Percentiles rank a stretch among this genome's conserved stretches.
Evolutionary conservation across 805 yeast genomes (phyloP).

Genomic region (Metschnikowia chrysomelidarum): DNA sequence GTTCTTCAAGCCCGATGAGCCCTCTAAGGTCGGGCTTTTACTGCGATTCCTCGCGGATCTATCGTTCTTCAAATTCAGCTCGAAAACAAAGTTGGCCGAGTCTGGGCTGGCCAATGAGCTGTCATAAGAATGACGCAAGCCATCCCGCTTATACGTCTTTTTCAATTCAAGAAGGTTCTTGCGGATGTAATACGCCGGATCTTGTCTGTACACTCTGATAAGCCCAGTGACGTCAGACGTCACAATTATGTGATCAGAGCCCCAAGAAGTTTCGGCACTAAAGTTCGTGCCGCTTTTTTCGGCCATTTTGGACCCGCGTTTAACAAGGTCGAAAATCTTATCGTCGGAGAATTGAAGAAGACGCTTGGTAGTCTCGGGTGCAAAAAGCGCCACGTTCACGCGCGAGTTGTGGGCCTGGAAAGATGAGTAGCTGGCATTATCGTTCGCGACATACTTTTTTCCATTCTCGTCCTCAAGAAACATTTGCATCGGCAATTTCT

Average conservation of each 20-base stretch:
- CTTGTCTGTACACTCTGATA: conserved; percentile 78
- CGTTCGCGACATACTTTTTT: conserved; percentile 35
- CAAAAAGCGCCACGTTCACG: conserved; percentile 75
- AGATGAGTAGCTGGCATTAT: conserved; percentile 60
- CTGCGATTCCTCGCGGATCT: conserved; percentile 6
- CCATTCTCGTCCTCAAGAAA: conserved; percentile 25
- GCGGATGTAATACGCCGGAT: conserved; percentile 51
- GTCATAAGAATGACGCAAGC: conserved; percentile 1
- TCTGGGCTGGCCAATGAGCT: too few relatives aligned
- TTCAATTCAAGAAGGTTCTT: conserved; percentile 21
- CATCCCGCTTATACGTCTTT: conserved; percentile 7
- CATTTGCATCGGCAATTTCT: conserved; percentile 23
- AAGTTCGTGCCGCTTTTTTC: conserved; percentile 7
- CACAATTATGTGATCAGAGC: conserved; percentile 54
- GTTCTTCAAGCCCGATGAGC: conserved; percentile 4
- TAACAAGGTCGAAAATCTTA: conserved; percentile 63
- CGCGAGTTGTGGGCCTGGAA: conserved; percentile 76
- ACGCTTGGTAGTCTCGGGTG: conserved; percentile 67
- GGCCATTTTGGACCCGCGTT: conserved; percentile 19
- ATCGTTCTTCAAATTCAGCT: conserved; percentile 2
- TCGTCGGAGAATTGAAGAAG: conserved; percentile 74
- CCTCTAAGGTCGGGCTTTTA: conserved; percentile 13
- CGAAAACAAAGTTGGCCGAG: conserved; percentile 3
- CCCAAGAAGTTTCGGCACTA: conserved; percentile 3
- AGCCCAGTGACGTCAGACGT: conserved; percentile 74